Evolutionary conservation across 371 early-diverging fungal species (phyloP), one percentile per base, ranked within the genome.

Genomic region (Batkoa obscura): DNA sequence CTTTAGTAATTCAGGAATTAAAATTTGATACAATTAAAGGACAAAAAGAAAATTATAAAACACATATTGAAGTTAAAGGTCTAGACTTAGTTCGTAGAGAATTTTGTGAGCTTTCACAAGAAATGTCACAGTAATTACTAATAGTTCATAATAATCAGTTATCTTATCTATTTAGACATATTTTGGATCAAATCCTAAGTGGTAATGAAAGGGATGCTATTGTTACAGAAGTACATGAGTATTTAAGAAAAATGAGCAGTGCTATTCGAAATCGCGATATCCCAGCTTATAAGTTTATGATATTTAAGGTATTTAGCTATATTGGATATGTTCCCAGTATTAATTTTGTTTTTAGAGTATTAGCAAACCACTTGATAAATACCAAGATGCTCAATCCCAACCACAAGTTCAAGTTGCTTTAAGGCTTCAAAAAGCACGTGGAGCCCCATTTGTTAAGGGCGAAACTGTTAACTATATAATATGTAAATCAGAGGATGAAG

Each of bases 351-450:
- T 38, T 23, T 47, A 45, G 38, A 43, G 38, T 41, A n/a, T 50
- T 34, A 23, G 43, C 35, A 99, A 98, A 70, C 68, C 81, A 31
- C 96, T 96, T 0, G 83, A 89, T 58, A 83, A 80, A 23, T 99
- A 99, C 66, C 75, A 83, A 0, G 90, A 97, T 66, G 76, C 76
- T 15, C 86, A 83, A 59, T 67, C 74, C 3, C 97, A 91, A 59
- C 99, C 99, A 0, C 99, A 99, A 60, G 97, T 99, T 9, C 82
- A 81, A 59, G 98, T 99, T 0, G 99, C 99, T 2, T 66, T 90
- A 5, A 77, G 86, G 3, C 71, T 97, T 73, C 78, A 85, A 60
- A 66, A 75, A 35, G 69, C 72, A 37, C 64, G 62, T 50, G 94
- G 93, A 17, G 61, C 73, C 33, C 70, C 70, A 10, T 82, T 84